A percentile compares a stretch with the other conserved stretches of the same genome.
Conservation (phyloP, 1,139 yeast genomes). For the Lodderomyces beijingensis region DNA sequence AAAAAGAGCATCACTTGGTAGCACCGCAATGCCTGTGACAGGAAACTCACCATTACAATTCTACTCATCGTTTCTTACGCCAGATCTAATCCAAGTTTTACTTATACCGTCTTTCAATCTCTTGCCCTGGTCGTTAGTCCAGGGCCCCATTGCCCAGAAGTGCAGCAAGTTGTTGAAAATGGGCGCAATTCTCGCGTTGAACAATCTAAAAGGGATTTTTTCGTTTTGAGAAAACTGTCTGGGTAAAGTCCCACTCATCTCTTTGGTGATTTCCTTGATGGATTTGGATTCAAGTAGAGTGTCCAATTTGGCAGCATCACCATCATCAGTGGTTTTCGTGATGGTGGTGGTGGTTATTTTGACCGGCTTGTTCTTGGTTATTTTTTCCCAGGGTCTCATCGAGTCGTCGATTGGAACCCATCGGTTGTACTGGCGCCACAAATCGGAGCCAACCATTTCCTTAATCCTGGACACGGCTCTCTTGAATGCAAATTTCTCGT, state of each 20-base stretch:
- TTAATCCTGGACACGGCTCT: slow-evolving; percentile 65
- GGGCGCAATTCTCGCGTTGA: slow-evolving; percentile 41
- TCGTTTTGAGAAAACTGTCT: slow-evolving; percentile 20
- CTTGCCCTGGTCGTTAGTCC: slow-evolving; percentile 47
- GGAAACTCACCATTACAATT: too few relatives aligned
- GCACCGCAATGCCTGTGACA: too few relatives aligned
- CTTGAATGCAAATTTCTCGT: slow-evolving; percentile 70
- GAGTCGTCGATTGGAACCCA: slow-evolving; percentile 55
- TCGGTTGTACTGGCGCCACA: slow-evolving; percentile 44
- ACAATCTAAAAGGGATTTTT: slow-evolving; percentile 24
- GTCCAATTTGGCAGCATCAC: slow-evolving; percentile 3
- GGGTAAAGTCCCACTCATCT: slow-evolving; percentile 19
- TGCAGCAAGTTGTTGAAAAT: slow-evolving; percentile 42
- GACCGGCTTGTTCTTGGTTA: not conserved
- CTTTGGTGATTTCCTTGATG: slow-evolving; percentile 12
- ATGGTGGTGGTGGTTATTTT: not conserved
- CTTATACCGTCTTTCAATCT: slow-evolving; percentile 51
- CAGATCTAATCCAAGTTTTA: slow-evolving; percentile 23
- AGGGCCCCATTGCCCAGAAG: slow-evolving; percentile 64
- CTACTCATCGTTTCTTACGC: slow-evolving; percentile 8
- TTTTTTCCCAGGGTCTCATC: slow-evolving; percentile 60
- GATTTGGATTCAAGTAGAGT: slow-evolving; percentile 8
- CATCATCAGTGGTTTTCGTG: not conserved
- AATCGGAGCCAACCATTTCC: slow-evolving; percentile 59
- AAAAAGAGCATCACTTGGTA: too few relatives aligned